Evolutionary conservation across 768 basidiomycete genomes (phyloP), one percentile per base, ranked within the genome.

Genomic region (Mycena maculata): DNA sequence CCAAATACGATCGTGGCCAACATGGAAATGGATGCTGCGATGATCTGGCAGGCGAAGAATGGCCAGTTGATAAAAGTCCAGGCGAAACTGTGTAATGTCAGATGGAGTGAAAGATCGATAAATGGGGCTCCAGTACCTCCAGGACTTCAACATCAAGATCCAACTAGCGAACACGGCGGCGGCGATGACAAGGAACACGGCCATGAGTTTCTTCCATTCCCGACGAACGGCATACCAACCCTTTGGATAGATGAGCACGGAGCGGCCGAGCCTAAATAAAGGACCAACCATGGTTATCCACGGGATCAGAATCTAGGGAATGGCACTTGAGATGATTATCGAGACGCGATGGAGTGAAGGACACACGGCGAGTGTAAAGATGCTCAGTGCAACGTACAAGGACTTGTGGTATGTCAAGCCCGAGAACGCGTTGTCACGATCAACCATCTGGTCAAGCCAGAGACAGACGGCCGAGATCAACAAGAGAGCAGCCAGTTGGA

Each of bases 381-480:
- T 63, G 61, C 78, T 79, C 2, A 72, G 68, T 0, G 49, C 74
- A 49, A 73, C 60, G 41, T 75, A 75, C 27, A 76, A 12, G 3
- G 18, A 48, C 20, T 50, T 67, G 55, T 68, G 58, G 11, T 66
- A 67, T 42, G 70, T 69, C 31, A 74, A 59, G 31, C 61, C 65
- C 2, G 66, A 63, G 52, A 76, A 63, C 18, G 74, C 68, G 9
- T 70, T 71, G 42, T 70, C 55, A 9, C 50, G 55, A 18, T 71
- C 71, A 28, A 68, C 63, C 36, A 77, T 69, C 60, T 79, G 74
- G 55, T 78, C 73, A 23, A 76, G 73, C 80, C 79, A 80, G 31
- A 77, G 65, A 27, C 62, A 73, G 16, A 75, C 64, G 56, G 72
- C 70, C 11, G 79, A 66, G 23, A 79, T 42, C 41, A 72, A 67